phyloP scores from a whole-genome alignment of 257 asterid genomes.

The Fraxinus quadrangulata region DNA sequence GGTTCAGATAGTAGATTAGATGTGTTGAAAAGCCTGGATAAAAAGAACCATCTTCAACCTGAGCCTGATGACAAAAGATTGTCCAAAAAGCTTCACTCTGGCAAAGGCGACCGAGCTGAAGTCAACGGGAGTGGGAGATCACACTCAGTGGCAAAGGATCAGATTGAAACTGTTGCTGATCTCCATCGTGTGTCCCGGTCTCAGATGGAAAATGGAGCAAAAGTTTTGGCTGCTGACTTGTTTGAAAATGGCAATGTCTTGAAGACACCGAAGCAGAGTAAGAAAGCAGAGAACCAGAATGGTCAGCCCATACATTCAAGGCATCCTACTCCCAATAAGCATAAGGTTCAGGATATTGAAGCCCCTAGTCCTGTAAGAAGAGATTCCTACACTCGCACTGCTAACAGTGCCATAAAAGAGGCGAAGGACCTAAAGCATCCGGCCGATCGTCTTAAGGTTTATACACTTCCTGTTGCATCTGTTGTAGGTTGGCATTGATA shows the following conservation, averaged over 20 bases:
- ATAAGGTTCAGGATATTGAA: slow-evolving; percentile 57
- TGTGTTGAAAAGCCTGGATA: slow-evolving; percentile 43
- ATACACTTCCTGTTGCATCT: slow-evolving; percentile 26
- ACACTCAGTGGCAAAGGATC: slow-evolving; percentile 57
- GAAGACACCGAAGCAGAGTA: slow-evolving; percentile 53
- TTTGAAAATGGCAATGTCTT: slow-evolving; percentile 46
- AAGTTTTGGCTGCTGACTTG: slow-evolving; percentile 38
- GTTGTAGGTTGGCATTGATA: slow-evolving; percentile 12
- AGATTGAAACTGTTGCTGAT: slow-evolving; percentile 46
- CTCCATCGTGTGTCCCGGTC: slow-evolving; percentile 22
- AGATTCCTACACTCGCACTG: slow-evolving; percentile 83
- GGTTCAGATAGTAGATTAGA: slow-evolving; percentile 33
- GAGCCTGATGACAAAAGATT: slow-evolving; percentile 51
- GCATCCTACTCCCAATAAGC: slow-evolving; percentile 61
- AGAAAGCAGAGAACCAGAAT: slow-evolving; percentile 58
- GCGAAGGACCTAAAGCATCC: slow-evolving; percentile 91
- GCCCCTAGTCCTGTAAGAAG: slow-evolving; percentile 76
- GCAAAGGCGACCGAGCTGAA: slow-evolving; percentile 44
- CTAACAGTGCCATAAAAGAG: slow-evolving; percentile 80
- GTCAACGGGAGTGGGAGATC: slow-evolving; percentile 55
- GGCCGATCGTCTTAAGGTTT: slow-evolving; percentile 94
- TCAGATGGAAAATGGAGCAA: slow-evolving; percentile 53
- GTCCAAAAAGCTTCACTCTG: slow-evolving; percentile 34
- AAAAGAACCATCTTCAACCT: slow-evolving; percentile 42
- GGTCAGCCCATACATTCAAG: slow-evolving; percentile 47